Conservation (phyloP, 2,329 filamentous ascomycete species). For the Aspergillus phoenicis region DNA sequence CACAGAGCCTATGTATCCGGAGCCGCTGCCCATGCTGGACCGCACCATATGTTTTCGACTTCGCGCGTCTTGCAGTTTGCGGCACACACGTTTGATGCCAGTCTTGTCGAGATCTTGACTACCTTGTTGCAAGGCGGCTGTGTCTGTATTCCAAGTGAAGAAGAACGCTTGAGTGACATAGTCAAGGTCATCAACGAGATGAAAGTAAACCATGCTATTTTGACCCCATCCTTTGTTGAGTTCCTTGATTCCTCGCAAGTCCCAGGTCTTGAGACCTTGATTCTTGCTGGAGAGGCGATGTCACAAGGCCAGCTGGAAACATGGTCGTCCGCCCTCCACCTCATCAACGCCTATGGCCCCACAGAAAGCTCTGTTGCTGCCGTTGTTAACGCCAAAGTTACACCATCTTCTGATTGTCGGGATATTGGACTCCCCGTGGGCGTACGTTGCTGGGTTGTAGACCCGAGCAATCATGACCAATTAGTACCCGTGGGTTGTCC, state of each 20-base stretch:
- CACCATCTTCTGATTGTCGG: constrained; percentile 33
- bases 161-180: constrained; percentile 54
- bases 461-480: constrained; percentile 42
- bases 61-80: constrained; percentile 62
- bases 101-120: constrained; percentile 57
- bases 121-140: constrained; percentile 60
- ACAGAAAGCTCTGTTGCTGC: constrained; percentile 45
- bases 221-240: constrained; percentile 62
- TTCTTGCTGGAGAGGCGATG: constrained; percentile 53
- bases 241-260: constrained; percentile 49
- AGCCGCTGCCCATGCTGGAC: constrained; percentile 55
- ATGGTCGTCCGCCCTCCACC: constrained; percentile 39
- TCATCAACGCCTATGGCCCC: constrained; percentile 50
- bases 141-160: constrained; percentile 59
- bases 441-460: constrained; percentile 43
- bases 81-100: constrained; percentile 59
- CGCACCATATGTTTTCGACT: constrained; percentile 51
- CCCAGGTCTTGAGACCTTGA: constrained; percentile 45
- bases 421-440: constrained; percentile 41
- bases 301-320: constrained; percentile 44
- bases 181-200: constrained; percentile 55
- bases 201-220: constrained; percentile 56
- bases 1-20: constrained; percentile 62
- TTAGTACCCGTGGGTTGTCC: constrained; percentile 46
- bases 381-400: constrained; percentile 37